phyloP scores from a whole-genome alignment of 441 rosid species.

The Gossypium trilobum region DNA sequence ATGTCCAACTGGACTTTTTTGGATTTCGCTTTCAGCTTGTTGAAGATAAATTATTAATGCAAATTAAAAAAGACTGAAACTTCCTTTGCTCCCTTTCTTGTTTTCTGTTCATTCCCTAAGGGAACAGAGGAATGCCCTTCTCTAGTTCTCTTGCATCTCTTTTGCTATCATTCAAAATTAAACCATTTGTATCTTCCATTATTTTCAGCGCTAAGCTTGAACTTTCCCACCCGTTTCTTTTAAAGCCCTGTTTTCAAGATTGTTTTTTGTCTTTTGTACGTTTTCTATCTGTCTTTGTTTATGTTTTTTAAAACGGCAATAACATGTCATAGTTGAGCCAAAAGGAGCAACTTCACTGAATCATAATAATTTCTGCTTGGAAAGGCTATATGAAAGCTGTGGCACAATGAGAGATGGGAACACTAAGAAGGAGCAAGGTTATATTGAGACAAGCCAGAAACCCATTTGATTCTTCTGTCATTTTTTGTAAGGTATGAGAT shows the following conservation, averaged over 20 bases:
- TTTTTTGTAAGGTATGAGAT: slow-evolving; percentile 9
- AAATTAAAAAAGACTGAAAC: slow-evolving; percentile 16
- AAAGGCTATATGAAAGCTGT: slow-evolving; percentile 39
- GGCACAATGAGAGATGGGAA: slow-evolving; percentile 78
- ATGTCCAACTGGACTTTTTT: slow-evolving; percentile 19
- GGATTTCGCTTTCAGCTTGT: slow-evolving; percentile 20
- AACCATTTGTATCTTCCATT: slow-evolving; percentile 11
- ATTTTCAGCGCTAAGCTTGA: slow-evolving; percentile 3
- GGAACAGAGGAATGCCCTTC: slow-evolving; percentile 19
- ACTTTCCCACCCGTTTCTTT: slow-evolving; percentile 4
- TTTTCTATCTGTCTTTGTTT: background rate
- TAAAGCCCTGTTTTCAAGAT: slow-evolving; percentile 11
- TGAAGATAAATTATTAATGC: slow-evolving; percentile 22
- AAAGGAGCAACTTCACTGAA: background rate
- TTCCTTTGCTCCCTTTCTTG: slow-evolving; percentile 19
- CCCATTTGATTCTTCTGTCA: slow-evolving; percentile 11
- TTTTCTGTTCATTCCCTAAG: slow-evolving; percentile 27
- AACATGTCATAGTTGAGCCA: background rate
- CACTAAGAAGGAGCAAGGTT: slow-evolving; percentile 79
- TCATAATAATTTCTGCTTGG: slow-evolving; percentile 12
- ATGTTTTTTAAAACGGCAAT: slow-evolving; percentile 13
- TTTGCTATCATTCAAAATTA: slow-evolving; percentile 7
- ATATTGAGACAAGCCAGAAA: slow-evolving; percentile 14
- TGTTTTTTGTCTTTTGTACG: slow-evolving; percentile 15
- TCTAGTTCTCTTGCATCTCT: slow-evolving; percentile 13